Conservation (phyloP, 306 rosid genomes). For the Fagus crenata region DNA sequence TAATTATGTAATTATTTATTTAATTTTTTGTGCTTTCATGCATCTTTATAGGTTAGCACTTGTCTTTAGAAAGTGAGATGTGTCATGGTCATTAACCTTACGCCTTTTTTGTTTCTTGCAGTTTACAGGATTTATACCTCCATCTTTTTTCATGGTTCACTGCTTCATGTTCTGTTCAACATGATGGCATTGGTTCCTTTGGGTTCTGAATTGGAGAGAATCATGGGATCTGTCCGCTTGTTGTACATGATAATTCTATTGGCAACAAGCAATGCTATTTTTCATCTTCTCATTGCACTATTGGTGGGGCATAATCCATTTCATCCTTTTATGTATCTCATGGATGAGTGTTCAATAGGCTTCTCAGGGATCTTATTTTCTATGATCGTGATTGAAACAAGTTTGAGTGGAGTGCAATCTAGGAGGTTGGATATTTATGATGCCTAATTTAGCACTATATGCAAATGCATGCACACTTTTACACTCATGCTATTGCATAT, state of each 20-base stretch:
- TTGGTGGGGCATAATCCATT: slow-evolving; percentile 72
- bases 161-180: slow-evolving; percentile 96
- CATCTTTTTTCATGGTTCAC: slow-evolving; percentile 78
- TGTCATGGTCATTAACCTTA: slow-evolving; percentile 23
- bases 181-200: slow-evolving; percentile 92
- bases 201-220: slow-evolving; percentile 95
- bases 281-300: slow-evolving; percentile 77
- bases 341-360: slow-evolving; percentile 90
- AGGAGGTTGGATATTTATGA: slow-evolving; percentile 62
- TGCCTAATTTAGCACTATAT: not conserved
- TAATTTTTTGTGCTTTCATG: not conserved
- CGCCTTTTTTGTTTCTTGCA: slow-evolving; percentile 40
- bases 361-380: slow-evolving; percentile 95
- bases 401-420: slow-evolving; percentile 84
- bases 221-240: slow-evolving; percentile 96
- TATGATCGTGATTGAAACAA: slow-evolving; percentile 93
- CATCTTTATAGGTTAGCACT: not conserved
- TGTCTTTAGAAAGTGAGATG: not conserved
- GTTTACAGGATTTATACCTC: slow-evolving; percentile 95
- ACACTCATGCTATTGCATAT: not conserved
- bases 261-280: slow-evolving; percentile 78
- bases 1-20: not conserved
- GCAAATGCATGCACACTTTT: not conserved
- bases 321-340: slow-evolving; percentile 32
- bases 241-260: slow-evolving; percentile 64